phyloP scores from a whole-genome alignment of 208 protist genomes.

The Angomonas deanei region DNA sequence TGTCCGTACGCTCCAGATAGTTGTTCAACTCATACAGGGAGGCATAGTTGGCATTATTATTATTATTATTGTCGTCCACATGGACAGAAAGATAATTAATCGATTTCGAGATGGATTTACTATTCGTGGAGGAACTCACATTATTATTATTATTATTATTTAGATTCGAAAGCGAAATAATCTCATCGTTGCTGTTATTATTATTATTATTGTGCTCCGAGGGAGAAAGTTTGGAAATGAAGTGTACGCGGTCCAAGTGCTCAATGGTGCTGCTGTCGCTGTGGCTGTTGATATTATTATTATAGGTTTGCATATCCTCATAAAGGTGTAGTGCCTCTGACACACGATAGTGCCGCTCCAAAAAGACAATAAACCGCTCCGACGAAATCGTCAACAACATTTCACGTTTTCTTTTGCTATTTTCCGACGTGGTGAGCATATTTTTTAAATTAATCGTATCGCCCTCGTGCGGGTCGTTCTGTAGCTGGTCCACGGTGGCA shows the following conservation, averaged over 20 bases:
- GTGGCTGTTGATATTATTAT: neutral
- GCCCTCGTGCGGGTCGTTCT: neutral
- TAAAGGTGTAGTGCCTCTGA: neutral
- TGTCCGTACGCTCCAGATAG: neutral
- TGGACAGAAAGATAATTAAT: too few relatives aligned
- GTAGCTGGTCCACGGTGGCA: neutral
- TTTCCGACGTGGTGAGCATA: neutral
- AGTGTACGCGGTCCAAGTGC: neutral
- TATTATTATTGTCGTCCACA: slow-evolving; percentile 4
- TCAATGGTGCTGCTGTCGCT: neutral
- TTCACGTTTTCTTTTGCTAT: neutral
- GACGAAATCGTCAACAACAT: neutral
- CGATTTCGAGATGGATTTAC: too few relatives aligned
- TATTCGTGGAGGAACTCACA: neutral
- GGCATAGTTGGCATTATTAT: slow-evolving; percentile 1
- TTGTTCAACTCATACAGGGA: neutral
- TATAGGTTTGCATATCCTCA: neutral
- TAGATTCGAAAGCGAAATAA: neutral
- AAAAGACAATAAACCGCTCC: neutral
- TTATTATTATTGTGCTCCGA: slow-evolving; percentile 1
- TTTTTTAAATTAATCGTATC: neutral
- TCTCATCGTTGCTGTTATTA: neutral
- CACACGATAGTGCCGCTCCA: neutral
- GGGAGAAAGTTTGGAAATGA: too few relatives aligned
- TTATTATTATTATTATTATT: slow-evolving; percentile 7